Conservation (phyloP, 148 eudicot genomes). For the Mesembryanthemum crystallinum region DNA sequence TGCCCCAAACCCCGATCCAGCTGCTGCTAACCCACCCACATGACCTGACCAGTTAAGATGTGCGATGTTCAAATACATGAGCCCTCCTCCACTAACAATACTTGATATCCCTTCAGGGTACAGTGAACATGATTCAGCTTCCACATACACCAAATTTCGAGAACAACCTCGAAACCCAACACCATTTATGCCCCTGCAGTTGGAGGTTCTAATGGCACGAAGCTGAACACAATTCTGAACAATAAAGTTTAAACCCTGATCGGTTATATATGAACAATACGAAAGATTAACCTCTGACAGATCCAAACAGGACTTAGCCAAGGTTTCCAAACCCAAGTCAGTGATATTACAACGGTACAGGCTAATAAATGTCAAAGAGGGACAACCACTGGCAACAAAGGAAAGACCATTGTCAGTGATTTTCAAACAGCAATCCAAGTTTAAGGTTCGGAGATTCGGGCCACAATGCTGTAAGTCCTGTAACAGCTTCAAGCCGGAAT, state of each 20-base stretch:
- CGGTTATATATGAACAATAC: conserved; percentile 43
- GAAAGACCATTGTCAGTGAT: conserved; percentile 53
- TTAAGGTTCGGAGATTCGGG: conserved; percentile 37
- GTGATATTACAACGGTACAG: conserved; percentile 58
- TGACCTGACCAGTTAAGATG: conserved; percentile 29
- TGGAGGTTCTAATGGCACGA: conserved; percentile 42
- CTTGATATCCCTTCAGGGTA: conserved; percentile 45
- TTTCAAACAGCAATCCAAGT: conserved; percentile 58
- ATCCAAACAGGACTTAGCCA: conserved; percentile 47
- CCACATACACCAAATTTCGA: conserved; percentile 42
- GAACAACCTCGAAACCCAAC: conserved; percentile 58
- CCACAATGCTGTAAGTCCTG: conserved; percentile 41
- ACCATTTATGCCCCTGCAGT: conserved; percentile 42
- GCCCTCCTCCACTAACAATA: conserved; percentile 40
- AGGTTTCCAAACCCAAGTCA: conserved; percentile 42
- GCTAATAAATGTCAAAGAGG: conserved; percentile 41
- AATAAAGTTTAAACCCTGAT: conserved; percentile 44
- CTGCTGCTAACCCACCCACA: conserved; percentile 44
- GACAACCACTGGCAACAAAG: conserved; percentile 45
- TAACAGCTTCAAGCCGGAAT: conserved; percentile 40
- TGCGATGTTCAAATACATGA: conserved; percentile 38
- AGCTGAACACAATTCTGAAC: conserved; percentile 43
- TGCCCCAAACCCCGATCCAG: conserved; percentile 42
- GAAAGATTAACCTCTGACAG: conserved; percentile 56
- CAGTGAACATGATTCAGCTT: conserved; percentile 62